Evolutionary conservation across 2,329 filamentous ascomycete species (phyloP).

Genomic region (Sporothrix globosa): DNA sequence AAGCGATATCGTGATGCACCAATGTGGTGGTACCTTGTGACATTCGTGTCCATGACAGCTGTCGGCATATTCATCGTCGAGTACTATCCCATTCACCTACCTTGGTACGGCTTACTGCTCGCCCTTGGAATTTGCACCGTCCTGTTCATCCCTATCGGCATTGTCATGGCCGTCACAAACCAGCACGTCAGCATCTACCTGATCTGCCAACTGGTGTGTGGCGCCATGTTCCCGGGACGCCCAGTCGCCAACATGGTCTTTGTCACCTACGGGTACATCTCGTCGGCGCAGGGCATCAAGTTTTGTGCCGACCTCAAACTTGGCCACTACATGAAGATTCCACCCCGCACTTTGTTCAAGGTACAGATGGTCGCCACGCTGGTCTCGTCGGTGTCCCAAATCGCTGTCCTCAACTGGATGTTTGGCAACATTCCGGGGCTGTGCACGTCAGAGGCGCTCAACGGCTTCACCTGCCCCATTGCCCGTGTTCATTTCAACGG

Average conservation of each 20-base stretch:
- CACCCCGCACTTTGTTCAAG: constrained; percentile 75
- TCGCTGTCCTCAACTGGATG: constrained; percentile 88
- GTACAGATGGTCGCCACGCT: constrained; percentile 77
- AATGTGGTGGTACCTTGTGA: constrained; percentile 77
- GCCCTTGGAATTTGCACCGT: constrained; percentile 76
- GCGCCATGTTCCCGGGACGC: constrained; percentile 77
- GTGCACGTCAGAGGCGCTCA: constrained; percentile 78
- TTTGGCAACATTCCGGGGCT: constrained; percentile 74
- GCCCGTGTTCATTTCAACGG: constrained; percentile 89
- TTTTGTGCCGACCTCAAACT: constrained; percentile 87
- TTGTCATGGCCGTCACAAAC: constrained; percentile 91
- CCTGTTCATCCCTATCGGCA: constrained; percentile 87
- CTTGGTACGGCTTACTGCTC: constrained; percentile 83
- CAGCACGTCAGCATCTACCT: constrained; percentile 86
- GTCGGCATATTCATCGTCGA: constrained; percentile 84
- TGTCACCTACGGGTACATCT: constrained; percentile 88
- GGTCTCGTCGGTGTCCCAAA: constrained; percentile 78
- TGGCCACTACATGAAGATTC: constrained; percentile 86
- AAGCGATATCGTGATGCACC: constrained; percentile 79
- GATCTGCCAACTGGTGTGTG: constrained; percentile 83
- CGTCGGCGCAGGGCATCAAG: constrained; percentile 84
- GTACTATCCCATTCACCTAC: constrained; percentile 80
- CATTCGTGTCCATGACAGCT: constrained; percentile 73
- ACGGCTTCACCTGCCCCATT: constrained; percentile 85
- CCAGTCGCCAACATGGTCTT: constrained; percentile 94